Evolutionary conservation across 345 rosid genomes (phyloP).

Genomic region (Lepidium didymum): DNA sequence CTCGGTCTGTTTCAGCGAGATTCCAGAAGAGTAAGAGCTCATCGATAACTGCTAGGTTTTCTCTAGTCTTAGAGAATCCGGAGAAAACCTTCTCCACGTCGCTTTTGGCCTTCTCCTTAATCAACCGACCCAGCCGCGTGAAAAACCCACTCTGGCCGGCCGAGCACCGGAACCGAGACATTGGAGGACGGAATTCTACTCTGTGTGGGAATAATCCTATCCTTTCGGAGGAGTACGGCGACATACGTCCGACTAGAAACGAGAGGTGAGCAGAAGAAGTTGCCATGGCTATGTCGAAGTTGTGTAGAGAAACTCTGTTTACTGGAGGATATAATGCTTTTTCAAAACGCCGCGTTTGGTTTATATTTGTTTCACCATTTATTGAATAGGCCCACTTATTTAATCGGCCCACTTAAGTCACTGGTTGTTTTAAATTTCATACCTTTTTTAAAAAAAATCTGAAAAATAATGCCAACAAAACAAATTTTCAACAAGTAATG

Average conservation of each 20-base stretch:
- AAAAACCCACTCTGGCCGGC: constrained; percentile 88
- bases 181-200: constrained; percentile 5
- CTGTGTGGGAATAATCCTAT: background rate
- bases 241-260: constrained; percentile 34
- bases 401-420: background rate
- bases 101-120: constrained; percentile 87
- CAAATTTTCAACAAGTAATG: too few relatives aligned
- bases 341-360: constrained; percentile 18
- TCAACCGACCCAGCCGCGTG: constrained; percentile 75
- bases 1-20: constrained; percentile 84
- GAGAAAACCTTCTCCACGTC: constrained; percentile 89
- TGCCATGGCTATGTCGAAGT: constrained; percentile 35
- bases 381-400: background rate
- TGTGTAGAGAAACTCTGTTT: background rate
- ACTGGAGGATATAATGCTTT: constrained; percentile 17
- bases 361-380: background rate
- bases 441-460: too few relatives aligned
- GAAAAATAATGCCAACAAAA: too few relatives aligned
- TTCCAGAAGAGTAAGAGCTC: constrained; percentile 94
- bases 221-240: constrained; percentile 22
- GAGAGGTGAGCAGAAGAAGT: constrained; percentile 47
- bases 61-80: constrained; percentile 90
- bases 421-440: background rate
- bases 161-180: constrained; percentile 43
- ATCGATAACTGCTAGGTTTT: constrained; percentile 84